Evolutionary conservation across 192 early-diverging fungal species (phyloP), one percentile per base, ranked within the genome.

Genomic region (Coemansia guatemalensis): DNA sequence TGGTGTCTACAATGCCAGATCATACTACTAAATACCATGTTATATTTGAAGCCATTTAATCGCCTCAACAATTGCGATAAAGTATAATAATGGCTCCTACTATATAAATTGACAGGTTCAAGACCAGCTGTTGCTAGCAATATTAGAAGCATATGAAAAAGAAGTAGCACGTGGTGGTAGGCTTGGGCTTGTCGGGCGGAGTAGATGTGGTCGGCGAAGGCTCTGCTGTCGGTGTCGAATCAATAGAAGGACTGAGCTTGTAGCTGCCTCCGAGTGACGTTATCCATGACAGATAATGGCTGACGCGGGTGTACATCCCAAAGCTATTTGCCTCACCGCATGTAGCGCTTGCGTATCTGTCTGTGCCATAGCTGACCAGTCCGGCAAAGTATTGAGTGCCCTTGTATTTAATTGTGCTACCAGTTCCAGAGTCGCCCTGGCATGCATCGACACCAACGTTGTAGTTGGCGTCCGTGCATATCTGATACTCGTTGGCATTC

Each of bases 261-360:
- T 52, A 53, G 22, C 18, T 64, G 21, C 65, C 65, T 17, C 52
- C 62, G 23, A 64, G 11, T 0, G 72, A 71, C 59, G 60, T 69
- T 30, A 80, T 71, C 77, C 77, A 80, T 2, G 53, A 27, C 48
- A 60, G 39, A 18, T 55, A 73, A 30, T 74, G 62, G 54, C 60
- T 68, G 7, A 71, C 39, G 48, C 60, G 69, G 14, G 72, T 74
- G 51, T 80, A 80, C 24, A 80, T 65, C 44, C 78, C 78, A 74
- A 81, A 81, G 61, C 78, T 74, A 24, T 66, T 73, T 8, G 62
- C 53, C 39, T 81, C 78, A 8, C 78, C 78, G 24, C 78, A 81
- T 0, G 78, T 81, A 8, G 65, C 35, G 14, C 68, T 62, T 6
- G 61, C 64, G 8, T 59, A 35, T 17, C 24, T 52, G 56, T 74